phyloP scores from a whole-genome alignment of 192 early-diverging fungal genomes.

The Coemansia sp. region DNA sequence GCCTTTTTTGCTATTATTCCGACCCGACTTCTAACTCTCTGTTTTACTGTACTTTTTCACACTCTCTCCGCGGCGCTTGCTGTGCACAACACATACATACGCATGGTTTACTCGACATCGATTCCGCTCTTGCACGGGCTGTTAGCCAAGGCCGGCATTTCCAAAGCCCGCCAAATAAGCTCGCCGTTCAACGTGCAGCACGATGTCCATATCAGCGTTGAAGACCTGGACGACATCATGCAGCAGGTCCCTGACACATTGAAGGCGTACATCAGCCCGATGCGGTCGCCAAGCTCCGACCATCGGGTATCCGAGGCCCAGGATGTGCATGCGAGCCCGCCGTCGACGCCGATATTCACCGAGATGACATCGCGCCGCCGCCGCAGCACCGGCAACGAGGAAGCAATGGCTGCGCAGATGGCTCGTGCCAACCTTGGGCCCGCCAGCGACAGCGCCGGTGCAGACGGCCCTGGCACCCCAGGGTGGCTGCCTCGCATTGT shows the following conservation, averaged over 20 bases:
- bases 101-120: constrained; percentile 37
- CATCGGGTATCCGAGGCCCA: constrained; percentile 14
- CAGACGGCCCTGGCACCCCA: constrained; percentile 26
- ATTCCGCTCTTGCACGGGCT: constrained; percentile 44
- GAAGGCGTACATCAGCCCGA: constrained; percentile 46
- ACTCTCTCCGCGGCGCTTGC: not conserved
- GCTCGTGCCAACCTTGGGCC: constrained; percentile 17
- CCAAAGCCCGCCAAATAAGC: constrained; percentile 46
- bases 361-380: constrained; percentile 31
- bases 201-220: constrained; percentile 55
- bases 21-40: constrained; percentile 2
- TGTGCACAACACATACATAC: not conserved
- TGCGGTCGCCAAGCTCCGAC: constrained; percentile 23
- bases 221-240: constrained; percentile 53
- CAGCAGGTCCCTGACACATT: constrained; percentile 42
- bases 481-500: constrained; percentile 50
- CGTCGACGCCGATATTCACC: constrained; percentile 40
- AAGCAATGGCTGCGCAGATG: constrained; percentile 17
- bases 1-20: constrained; percentile 7
- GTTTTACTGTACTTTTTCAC: constrained; percentile 6
- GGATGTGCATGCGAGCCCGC: constrained; percentile 13
- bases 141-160: constrained; percentile 46
- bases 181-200: constrained; percentile 55
- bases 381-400: constrained; percentile 30
- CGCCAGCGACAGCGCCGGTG: not conserved